phyloP scores from a whole-genome alignment of 371 early-diverging fungal genomes.

The Syncephalastrum monosporum region DNA sequence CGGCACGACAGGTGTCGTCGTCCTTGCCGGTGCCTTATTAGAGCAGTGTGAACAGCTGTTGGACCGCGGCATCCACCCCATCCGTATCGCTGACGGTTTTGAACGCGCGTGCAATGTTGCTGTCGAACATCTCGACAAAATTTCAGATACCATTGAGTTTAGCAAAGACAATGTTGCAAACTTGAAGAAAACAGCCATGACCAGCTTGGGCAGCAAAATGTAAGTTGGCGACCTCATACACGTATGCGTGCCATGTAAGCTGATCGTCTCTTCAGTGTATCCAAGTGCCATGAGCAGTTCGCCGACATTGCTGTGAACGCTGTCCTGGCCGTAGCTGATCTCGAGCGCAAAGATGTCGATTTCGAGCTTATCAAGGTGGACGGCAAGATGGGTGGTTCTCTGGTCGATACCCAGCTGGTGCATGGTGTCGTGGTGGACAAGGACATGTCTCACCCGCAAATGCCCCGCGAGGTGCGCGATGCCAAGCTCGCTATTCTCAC shows the following conservation, averaged over 20 bases:
- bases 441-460: conserved; percentile 99
- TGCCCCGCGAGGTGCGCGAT: conserved; percentile 95
- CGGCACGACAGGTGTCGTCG: conserved; percentile 99
- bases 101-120: conserved; percentile 96
- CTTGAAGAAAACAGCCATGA: conserved; percentile 97
- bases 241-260: not conserved
- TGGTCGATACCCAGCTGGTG: conserved; percentile 92
- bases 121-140: conserved; percentile 85
- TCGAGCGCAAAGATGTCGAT: conserved; percentile 99
- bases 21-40: conserved; percentile 97
- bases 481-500: conserved; percentile 99
- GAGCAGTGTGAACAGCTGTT: conserved; percentile 96
- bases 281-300: conserved; percentile 96
- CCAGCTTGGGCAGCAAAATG: conserved; percentile 98
- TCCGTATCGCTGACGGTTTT: conserved; percentile 98
- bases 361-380: conserved; percentile 99
- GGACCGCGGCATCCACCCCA: conserved; percentile 98
- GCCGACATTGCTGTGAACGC: conserved; percentile 98
- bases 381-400: conserved; percentile 96
- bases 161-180: conserved; percentile 79
- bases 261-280: conserved; percentile 64
- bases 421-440: conserved; percentile 99
- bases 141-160: conserved; percentile 91
- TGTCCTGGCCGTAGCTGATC: conserved; percentile 95
- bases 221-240: conserved; percentile 33